Conservation (phyloP, 1,284 basidiomycete genomes). For the Cryptococcus jaspeensis region DNA sequence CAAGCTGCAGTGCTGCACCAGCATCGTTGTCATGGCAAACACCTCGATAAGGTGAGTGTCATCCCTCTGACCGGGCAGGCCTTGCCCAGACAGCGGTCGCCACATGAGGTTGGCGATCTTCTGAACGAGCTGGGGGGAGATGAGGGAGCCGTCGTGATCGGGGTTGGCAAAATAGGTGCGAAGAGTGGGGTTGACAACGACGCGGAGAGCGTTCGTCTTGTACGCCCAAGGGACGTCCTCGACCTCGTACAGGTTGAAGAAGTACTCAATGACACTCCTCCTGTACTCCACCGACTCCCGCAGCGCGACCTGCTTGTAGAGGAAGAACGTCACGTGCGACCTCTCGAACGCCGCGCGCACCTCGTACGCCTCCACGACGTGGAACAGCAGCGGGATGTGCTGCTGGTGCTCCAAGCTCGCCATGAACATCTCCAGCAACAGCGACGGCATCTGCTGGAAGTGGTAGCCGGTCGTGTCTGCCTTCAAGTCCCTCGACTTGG, state of each 20-base stretch:
- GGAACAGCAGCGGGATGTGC: constrained; percentile 84
- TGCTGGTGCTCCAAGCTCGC: constrained; percentile 61
- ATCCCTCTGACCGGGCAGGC: constrained; percentile 37
- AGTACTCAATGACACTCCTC: constrained; percentile 78
- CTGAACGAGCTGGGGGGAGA: constrained; percentile 32
- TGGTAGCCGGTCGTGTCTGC: constrained; percentile 52
- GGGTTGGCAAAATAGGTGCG: constrained; percentile 65
- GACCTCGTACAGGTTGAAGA: constrained; percentile 80
- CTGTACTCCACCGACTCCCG: constrained; percentile 63
- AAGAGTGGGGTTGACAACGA: constrained; percentile 85
- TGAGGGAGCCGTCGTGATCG: constrained; percentile 43
- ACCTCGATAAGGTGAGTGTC: constrained; percentile 79
- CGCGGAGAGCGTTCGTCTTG: constrained; percentile 83
- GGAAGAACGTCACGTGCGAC: constrained; percentile 77
- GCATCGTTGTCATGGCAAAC: constrained; percentile 82
- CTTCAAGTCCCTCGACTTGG: constrained; percentile 39
- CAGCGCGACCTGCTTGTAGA: constrained; percentile 79
- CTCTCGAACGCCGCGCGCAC: constrained; percentile 80
- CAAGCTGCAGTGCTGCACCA: constrained; percentile 80
- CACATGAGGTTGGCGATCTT: constrained; percentile 46
- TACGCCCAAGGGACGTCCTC: constrained; percentile 66
- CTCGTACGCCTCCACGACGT: constrained; percentile 79
- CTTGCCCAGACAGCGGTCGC: constrained; percentile 38
- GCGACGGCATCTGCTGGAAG: constrained; percentile 64
- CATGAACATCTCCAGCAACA: constrained; percentile 75